Conservation (phyloP, 192 early-diverging fungal genomes). For the Rhizophagus sp. region DNA sequence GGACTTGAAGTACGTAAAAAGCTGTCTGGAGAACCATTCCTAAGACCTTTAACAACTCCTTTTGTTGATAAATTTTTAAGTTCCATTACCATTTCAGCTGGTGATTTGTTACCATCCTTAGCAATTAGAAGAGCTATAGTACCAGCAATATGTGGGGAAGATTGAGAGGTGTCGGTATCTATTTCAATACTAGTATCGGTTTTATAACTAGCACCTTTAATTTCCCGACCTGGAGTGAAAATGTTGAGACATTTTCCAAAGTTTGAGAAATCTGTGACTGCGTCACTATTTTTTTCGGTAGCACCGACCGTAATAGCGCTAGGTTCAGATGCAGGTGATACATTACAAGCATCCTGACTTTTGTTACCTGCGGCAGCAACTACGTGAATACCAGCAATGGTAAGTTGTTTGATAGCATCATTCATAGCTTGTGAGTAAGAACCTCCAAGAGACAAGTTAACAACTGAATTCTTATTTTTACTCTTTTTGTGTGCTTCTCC, state of each 20-base stretch:
- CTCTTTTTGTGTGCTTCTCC: background rate
- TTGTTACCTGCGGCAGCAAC: constrained; percentile 78
- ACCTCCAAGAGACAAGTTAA: constrained; percentile 48
- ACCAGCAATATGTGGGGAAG: constrained; percentile 85
- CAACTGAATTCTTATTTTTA: background rate
- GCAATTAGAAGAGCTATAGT: constrained; percentile 60
- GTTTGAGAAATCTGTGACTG: constrained; percentile 78
- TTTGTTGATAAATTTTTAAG: background rate
- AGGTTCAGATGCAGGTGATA: constrained; percentile 50
- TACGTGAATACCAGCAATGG: constrained; percentile 63
- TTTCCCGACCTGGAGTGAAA: constrained; percentile 83
- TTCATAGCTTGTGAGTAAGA: constrained; percentile 46
- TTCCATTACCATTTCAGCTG: background rate
- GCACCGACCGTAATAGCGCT: constrained; percentile 80
- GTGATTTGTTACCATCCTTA: background rate
- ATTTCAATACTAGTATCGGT: constrained; percentile 69
- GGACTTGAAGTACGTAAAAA: background rate
- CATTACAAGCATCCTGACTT: constrained; percentile 63
- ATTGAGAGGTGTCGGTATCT: constrained; percentile 89
- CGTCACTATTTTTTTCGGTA: constrained; percentile 71
- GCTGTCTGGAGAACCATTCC: background rate
- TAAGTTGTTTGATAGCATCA: constrained; percentile 47
- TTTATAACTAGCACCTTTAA: constrained; percentile 55
- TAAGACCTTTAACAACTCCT: background rate
- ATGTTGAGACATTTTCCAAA: constrained; percentile 92